Evolutionary conservation across 1,284 basidiomycete species (phyloP).

Genomic region (Cutaneotrichosporon curvatum): DNA sequence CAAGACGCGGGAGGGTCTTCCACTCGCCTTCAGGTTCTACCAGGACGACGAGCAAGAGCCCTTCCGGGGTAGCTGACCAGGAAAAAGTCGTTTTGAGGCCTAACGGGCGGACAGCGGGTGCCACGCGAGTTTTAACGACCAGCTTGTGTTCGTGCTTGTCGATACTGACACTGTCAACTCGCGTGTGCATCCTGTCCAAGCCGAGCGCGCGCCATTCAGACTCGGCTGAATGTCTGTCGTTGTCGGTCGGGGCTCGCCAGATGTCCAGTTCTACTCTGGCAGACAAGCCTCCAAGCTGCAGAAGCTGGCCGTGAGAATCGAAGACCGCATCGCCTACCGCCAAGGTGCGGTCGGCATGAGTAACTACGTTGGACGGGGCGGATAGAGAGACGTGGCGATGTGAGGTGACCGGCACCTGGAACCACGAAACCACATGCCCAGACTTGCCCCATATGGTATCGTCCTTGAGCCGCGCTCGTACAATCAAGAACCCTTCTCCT

Average conservation of each 20-base stretch:
- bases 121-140: conserved; percentile 10
- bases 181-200: conserved; percentile 15
- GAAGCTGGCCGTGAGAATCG: conserved; percentile 8
- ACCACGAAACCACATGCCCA: conserved; percentile 19
- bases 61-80: conserved; percentile 3
- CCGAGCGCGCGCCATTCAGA: conserved; percentile 9
- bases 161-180: conserved; percentile 8
- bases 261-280: conserved; percentile 9
- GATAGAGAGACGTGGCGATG: background rate
- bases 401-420: conserved; percentile 3
- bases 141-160: conserved; percentile 1
- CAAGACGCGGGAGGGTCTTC: conserved; percentile 15
- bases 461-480: conserved; percentile 3
- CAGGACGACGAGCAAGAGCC: background rate
- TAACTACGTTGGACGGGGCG: background rate
- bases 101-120: conserved; percentile 5
- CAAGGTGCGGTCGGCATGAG: background rate
- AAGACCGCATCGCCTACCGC: conserved; percentile 16
- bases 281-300: conserved; percentile 3
- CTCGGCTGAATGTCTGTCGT: conserved; percentile 7
- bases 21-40: conserved; percentile 14
- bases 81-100: conserved; percentile 11
- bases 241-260: conserved; percentile 24
- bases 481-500: conserved; percentile 1
- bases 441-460: conserved; percentile 11